These are phyloP conservation scores for Tritrichomonas foetus DNA, from an alignment of 208 protist genomes.

Conservation along the genomic window DNA sequence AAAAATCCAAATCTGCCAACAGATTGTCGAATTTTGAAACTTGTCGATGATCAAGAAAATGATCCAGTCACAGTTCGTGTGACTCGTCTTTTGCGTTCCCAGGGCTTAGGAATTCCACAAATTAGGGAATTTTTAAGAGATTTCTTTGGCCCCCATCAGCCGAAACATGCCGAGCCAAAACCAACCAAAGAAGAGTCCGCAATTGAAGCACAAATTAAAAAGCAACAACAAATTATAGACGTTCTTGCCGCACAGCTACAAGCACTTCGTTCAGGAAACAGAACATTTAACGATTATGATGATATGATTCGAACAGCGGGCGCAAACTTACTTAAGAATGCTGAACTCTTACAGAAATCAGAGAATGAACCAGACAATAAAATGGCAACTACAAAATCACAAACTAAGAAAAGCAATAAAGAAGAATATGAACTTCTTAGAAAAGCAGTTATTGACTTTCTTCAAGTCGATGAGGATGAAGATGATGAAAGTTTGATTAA, in stretches of 20 bases:
- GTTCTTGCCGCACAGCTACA: background rate
- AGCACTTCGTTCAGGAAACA: background rate
- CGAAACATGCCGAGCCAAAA: background rate
- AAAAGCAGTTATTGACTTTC: background rate
- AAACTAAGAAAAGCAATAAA: background rate
- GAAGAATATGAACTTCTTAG: background rate
- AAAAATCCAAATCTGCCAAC: background rate
- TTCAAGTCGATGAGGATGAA: background rate
- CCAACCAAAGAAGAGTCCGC: background rate
- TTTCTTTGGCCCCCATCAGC: background rate
- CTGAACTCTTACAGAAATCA: background rate
- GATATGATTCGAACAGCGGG: background rate
- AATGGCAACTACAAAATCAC: background rate
- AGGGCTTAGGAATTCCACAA: background rate
- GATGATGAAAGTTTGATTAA: background rate
- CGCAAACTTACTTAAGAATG: background rate
- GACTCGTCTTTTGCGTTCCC: background rate
- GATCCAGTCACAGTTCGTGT: background rate
- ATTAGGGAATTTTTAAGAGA: background rate
- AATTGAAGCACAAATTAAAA: background rate
- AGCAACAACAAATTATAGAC: slow-evolving; percentile 1
- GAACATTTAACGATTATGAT: background rate
- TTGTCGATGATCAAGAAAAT: slow-evolving; percentile 1
- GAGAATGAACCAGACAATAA: background rate
- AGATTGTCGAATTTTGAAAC: background rate